Percentiles rank a stretch among this genome's conserved stretches.
phyloP scores from a whole-genome alignment of 768 basidiomycete species.

The Antrodiella citrinella region DNA sequence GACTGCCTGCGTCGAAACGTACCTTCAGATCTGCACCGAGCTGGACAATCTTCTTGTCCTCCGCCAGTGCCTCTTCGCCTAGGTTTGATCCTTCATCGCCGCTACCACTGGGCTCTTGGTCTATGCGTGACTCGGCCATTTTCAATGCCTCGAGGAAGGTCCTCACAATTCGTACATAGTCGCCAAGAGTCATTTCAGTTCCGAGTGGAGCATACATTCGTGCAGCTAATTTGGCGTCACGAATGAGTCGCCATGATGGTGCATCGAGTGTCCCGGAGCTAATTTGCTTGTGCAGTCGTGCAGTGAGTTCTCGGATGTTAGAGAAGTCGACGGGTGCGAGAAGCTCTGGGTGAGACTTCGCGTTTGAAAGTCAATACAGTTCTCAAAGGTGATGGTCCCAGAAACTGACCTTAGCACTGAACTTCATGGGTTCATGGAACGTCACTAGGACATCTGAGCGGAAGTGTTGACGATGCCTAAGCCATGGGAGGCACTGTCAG shows the following conservation, averaged over 20 bases:
- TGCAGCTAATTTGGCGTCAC: constrained; percentile 68
- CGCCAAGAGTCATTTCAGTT: constrained; percentile 76
- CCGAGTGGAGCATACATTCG: constrained; percentile 85
- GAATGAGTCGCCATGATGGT: constrained; percentile 75
- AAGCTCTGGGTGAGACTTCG: constrained; percentile 63
- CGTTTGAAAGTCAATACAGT: not conserved
- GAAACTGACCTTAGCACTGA: constrained; percentile 47
- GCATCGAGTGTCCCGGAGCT: constrained; percentile 75
- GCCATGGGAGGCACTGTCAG: constrained; percentile 3
- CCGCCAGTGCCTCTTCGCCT: constrained; percentile 12
- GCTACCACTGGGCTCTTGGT: constrained; percentile 4
- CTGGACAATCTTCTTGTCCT: constrained; percentile 19
- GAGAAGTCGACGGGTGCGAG: constrained; percentile 57
- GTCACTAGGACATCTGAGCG: constrained; percentile 83
- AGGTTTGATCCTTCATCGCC: constrained; percentile 4
- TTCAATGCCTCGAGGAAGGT: constrained; percentile 76
- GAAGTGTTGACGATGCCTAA: constrained; percentile 79
- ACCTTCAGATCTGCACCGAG: constrained; percentile 55
- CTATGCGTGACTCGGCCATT: constrained; percentile 14
- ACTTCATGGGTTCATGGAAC: constrained; percentile 63
- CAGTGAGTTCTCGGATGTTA: constrained; percentile 52
- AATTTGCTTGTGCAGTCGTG: constrained; percentile 59
- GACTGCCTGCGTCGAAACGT: too few relatives aligned
- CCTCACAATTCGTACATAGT: constrained; percentile 70
- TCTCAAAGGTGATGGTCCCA: not conserved